Base-by-base conservation (phyloP, 257 asterid genomes). In the Scutellaria baicalensis region DNA sequence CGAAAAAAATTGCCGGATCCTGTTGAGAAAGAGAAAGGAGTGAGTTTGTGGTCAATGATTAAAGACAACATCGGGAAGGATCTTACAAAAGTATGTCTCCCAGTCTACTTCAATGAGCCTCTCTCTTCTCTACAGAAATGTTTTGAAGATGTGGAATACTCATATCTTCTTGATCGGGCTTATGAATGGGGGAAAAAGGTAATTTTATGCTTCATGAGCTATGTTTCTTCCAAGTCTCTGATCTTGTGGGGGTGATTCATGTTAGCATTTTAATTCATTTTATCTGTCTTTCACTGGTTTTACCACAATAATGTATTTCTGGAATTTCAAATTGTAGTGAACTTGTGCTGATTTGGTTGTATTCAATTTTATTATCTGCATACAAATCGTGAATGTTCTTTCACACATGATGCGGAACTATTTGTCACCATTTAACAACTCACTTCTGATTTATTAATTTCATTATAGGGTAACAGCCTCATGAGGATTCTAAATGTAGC, bases 51-150 rank as follows among this genome's bases (percentile, higher is more conserved):
- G 97, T 94, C 99, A 9, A 94, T 94, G 96, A 91, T 91, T 74
- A 94, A 94, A 77, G 97, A 91, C 81, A 94, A 91, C 83, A 91
- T 94, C 9, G 97, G 97, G 83, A 94, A 94, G 84, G 99, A 94
- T 82, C 97, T 94, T 36, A 87, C 99, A 4, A 91, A 87, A 91
- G 96, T 94, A 4, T 94, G 99, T 66, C 95, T 94, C 60, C 99
- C 99, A 14, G 97, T 94, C 62, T 94, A 89, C 91, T 93, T 93
- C 85, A 93, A 93, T 17, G 99, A 93, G 81, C 97, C 99, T 59
- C 80, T 91, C 57, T 93, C 99, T 56, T 93, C 99, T 67, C 84
- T 94, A 84, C 99, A 94, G 84, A 94, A 86, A 83, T 91, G 97
- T 68, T 89, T 82, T 59, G 99, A 94, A 78, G 99, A 94, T 83